Evolutionary conservation across 352 stramenopile genomes (phyloP).

Genomic region (Phytophthora boehmeriae): DNA sequence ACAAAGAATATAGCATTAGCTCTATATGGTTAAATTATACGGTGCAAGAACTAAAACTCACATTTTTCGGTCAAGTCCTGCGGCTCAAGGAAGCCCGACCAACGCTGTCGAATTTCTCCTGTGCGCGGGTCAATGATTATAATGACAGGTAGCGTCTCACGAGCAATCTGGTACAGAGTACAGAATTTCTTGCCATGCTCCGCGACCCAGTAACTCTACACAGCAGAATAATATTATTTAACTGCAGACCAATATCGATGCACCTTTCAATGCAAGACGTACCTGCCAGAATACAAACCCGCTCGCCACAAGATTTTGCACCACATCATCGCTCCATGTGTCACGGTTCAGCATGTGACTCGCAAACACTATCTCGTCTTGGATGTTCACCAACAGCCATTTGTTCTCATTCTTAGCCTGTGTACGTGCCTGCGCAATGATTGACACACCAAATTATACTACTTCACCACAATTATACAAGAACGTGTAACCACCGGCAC

Average conservation of each 20-base stretch:
- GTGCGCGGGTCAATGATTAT: slow-evolving; percentile 81
- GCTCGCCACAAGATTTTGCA: slow-evolving; percentile 93
- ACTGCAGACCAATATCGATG: too few species aligned
- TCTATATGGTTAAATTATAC: background rate
- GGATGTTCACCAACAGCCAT: slow-evolving; percentile 95
- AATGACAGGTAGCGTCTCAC: slow-evolving; percentile 68
- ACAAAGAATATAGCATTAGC: background rate
- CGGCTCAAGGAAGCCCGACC: slow-evolving; percentile 73
- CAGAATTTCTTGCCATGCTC: slow-evolving; percentile 88
- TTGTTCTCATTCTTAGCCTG: slow-evolving; percentile 87
- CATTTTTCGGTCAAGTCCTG: slow-evolving; percentile 76
- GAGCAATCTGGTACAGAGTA: slow-evolving; percentile 80
- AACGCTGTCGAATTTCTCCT: slow-evolving; percentile 68
- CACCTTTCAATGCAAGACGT: slow-evolving; percentile 1
- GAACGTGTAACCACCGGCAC: slow-evolving; percentile 12
- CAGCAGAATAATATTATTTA: slow-evolving; percentile 1
- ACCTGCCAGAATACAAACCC: slow-evolving; percentile 96
- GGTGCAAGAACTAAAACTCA: slow-evolving; percentile 30
- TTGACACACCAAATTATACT: too few species aligned
- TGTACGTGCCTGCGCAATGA: slow-evolving; percentile 57
- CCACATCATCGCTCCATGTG: slow-evolving; percentile 95
- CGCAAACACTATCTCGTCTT: slow-evolving; percentile 94
- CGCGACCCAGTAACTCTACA: slow-evolving; percentile 75
- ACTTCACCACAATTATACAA: slow-evolving; percentile 1
- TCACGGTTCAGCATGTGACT: slow-evolving; percentile 96